Evolutionary conservation across 108 stramenopile genomes (phyloP), one percentile per base, ranked within the genome.

Genomic region (Asterionellopsis glacialis): DNA sequence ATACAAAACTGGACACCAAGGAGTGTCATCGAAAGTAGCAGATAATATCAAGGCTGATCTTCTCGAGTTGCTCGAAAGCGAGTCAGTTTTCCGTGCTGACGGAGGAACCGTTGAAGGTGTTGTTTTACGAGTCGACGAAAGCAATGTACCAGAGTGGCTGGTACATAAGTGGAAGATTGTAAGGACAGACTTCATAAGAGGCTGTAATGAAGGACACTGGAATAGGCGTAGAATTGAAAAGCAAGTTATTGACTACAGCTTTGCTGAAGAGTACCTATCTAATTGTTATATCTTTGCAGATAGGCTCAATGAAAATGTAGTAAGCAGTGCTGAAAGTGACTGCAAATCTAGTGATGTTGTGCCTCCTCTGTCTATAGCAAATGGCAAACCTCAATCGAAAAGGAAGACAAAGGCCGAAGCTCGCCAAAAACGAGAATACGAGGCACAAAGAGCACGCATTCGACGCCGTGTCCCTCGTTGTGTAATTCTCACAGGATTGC

Each of bases 61-160:
- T 7, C 33, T 33, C 33, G 33, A 33, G 33, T 33, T 33, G 7
- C 33, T 33, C 7, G 5, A 33, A 33, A 33, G 65, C 25, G 41
- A 24, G 18, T 76, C 75, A 0, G 44, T 23, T 9, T 76, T 70
- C 43, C 63, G 63, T 0, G 41, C 21, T 14, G 69, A 70, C 24
- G 67, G 59, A 13, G 75, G 70, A 9, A 48, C 42, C 13, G 52
- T 76, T 9, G 75, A 76, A 53, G 75, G 75, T 38, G 43, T 76
- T 43, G 75, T 76, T 0, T 9, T 76, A 10, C 65, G 75, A 9
- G 42, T 65, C 42, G 74, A 75, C 24, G 72, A 74, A 2, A 33
- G 7, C 18, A 42, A 57, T 42, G 45, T 5, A 13, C 13, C 27
- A n/a, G 25, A n/a, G 33, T 70, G 74, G 69, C 44, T 62, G 23